Evolutionary conservation across 805 yeast genomes (phyloP).

Genomic region (Cephaloascus albidus): DNA sequence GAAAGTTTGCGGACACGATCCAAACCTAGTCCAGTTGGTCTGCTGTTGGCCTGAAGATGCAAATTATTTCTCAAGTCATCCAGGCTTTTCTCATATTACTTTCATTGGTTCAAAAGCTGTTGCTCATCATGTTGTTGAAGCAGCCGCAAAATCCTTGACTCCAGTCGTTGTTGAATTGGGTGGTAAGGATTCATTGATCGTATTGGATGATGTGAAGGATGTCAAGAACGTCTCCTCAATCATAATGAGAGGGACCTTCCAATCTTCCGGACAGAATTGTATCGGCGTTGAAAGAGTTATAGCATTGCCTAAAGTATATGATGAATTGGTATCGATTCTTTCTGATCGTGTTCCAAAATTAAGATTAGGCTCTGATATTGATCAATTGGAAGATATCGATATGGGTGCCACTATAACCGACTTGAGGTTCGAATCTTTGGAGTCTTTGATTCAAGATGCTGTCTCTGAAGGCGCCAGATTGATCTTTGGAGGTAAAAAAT

Average conservation of each 20-base stretch:
- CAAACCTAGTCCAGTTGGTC: slow-evolving; percentile 77
- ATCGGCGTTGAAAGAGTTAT: slow-evolving; percentile 95
- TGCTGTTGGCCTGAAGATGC: slow-evolving; percentile 89
- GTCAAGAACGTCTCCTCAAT: slow-evolving; percentile 52
- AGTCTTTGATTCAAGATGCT: slow-evolving; percentile 62
- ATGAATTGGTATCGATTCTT: slow-evolving; percentile 47
- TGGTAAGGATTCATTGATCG: slow-evolving; percentile 89
- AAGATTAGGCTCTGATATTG: slow-evolving; percentile 85
- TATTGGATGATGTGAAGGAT: slow-evolving; percentile 70
- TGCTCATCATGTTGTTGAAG: slow-evolving; percentile 76
- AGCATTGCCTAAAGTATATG: slow-evolving; percentile 65
- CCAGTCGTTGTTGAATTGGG: slow-evolving; percentile 96
- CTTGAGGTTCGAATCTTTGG: slow-evolving; percentile 60
- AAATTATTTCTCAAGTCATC: slow-evolving; percentile 76
- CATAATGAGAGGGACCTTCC: slow-evolving; percentile 91
- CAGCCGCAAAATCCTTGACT: slow-evolving; percentile 80
- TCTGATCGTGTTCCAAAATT: slow-evolving; percentile 47
- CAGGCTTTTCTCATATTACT: slow-evolving; percentile 77
- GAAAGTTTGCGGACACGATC: slow-evolving; percentile 65
- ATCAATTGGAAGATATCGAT: slow-evolving; percentile 83
- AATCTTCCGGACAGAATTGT: slow-evolving; percentile 96
- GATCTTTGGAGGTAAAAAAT: slow-evolving; percentile 73
- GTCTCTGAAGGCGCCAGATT: slow-evolving; percentile 74
- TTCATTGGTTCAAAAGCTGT: slow-evolving; percentile 95
- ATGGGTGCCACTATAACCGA: slow-evolving; percentile 94